Base-by-base conservation (phyloP, 495 filamentous ascomycete genomes). In the Neurospora sp. region DNA sequence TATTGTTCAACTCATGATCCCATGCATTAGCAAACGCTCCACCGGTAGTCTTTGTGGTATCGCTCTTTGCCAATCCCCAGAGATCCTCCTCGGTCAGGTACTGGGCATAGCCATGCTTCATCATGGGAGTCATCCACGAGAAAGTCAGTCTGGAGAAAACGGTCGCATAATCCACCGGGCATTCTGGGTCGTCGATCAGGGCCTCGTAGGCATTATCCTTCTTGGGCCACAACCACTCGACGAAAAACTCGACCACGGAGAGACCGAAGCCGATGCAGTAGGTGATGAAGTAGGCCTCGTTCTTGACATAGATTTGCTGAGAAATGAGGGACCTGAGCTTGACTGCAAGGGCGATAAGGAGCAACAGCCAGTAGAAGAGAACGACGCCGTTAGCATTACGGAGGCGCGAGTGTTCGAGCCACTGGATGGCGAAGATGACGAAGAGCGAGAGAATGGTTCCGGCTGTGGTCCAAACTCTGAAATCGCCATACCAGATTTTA, bases 101-200 rank as follows among this genome's bases (percentile, higher is more conserved):
- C 71, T 94, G 89, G 76, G 90, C 92, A 82, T 99, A 98, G 20
- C 96, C 96, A 82, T 91, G 90, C 77, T 91, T 94, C 96, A 99
- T 99, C 88, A 98, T 82, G 18, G 95, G 94, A 0, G 96, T 99
- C 93, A 99, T 97, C 96, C 96, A 99, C 72, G 92, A 89, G 80
- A 99, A 99, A 11, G 95, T 97, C 40, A 99, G 88, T 46, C 92
- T 89, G 11, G 95, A 97, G 83, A 98, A 98, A 66, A 98, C 86
- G 71, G 94, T 93, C 31, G 96, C 94, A 83, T 97, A 96, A 84
- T 98, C 94, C 41, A 91, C 90, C 0, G 96, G 96, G 76, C 96
- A 98, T 83, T 98, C 94, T 72, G 94, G 93, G 59, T 85, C 83
- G 71, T 96, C 93, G n/a, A 91, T 89, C 72, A 98, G 80, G 3